Base-by-base conservation (phyloP, 495 filamentous ascomycete species). In the Astrocystis sublimbata region DNA sequence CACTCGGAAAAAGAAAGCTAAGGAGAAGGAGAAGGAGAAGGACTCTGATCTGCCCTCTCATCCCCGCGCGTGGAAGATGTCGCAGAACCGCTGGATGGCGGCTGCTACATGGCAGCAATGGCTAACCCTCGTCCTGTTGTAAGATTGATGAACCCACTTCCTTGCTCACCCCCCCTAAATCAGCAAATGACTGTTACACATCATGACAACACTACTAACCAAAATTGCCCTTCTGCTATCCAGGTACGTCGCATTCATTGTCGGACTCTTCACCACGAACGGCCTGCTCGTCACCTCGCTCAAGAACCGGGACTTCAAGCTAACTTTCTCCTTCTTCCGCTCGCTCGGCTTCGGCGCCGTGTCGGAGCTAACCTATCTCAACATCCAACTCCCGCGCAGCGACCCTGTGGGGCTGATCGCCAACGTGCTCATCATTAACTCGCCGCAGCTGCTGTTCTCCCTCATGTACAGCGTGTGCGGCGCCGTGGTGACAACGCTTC, bases 381-480 rank as follows among this genome's bases (percentile, higher is more conserved):
- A 66, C 12, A 42, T 53, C 35, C 4, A 17, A 19, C 40, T 65
- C 7, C 49, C 64, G n/a, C 52, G 52, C 7, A 4, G 28, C 36
- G 61, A 64, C 12, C 61, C 61, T 1, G 28, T 28, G 6, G 65
- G 50, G 9, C 53, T 77, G 1, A 62, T 73, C 45, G 28, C 42
- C 8, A 68, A 62, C 13, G 66, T 75, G 1, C 58, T 79, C 5
- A 23, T 78, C 3, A 73, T 75, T 7, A 83, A 85, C 60, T 47
- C 65, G 3, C 77, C 78, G 0, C 82, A 85, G 63, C 55, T 77
- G 0, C 36, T 81, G 0, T 58, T 84, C 9, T 78, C 78, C 2
- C 62, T 80, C 3, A 50, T 76, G 9, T 84, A 84, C 60, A 63
- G 74, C 15, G 47, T 68, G 7, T 76, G 3, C 17, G 21, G 30